Percentiles rank a stretch among this genome's conserved stretches.
phyloP scores from a whole-genome alignment of 768 basidiomycete genomes.

The Neoboletus brunneissimus region DNA sequence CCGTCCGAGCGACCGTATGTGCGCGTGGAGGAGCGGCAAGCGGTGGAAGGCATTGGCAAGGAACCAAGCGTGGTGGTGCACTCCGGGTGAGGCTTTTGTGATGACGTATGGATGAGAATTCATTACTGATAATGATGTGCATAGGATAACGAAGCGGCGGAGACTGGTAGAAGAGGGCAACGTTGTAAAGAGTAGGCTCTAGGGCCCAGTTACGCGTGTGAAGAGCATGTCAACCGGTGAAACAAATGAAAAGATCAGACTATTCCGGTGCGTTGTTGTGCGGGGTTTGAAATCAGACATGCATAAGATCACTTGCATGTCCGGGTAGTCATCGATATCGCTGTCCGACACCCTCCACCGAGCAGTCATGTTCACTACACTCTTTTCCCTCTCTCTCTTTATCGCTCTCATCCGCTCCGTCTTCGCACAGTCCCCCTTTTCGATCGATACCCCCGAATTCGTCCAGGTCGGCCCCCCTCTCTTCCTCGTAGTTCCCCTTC shows the following conservation, averaged over 20 bases:
- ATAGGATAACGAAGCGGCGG: slow-evolving; percentile 33
- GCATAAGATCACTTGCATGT: slow-evolving; percentile 3
- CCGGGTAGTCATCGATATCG: not conserved
- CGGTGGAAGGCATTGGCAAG: slow-evolving; percentile 52
- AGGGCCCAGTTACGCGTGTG: not conserved
- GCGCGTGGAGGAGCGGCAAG: slow-evolving; percentile 53
- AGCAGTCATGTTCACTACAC: slow-evolving; percentile 68
- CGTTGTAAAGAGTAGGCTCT: slow-evolving; percentile 29
- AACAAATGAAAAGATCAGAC: not conserved
- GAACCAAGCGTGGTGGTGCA: slow-evolving; percentile 65
- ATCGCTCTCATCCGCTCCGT: slow-evolving; percentile 49
- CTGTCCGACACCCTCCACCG: not conserved
- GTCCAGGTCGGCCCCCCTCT: slow-evolving; percentile 45
- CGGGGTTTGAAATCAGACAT: slow-evolving; percentile 22
- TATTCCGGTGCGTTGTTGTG: slow-evolving; percentile 1
- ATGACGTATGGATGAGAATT: not conserved
- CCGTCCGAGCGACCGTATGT: slow-evolving; percentile 72
- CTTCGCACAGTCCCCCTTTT: slow-evolving; percentile 46
- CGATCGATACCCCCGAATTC: slow-evolving; percentile 49
- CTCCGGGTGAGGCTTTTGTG: slow-evolving; percentile 60
- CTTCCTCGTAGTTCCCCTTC: not conserved
- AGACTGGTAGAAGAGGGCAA: slow-evolving; percentile 27
- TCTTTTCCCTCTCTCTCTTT: slow-evolving; percentile 74
- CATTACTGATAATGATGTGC: slow-evolving; percentile 3
- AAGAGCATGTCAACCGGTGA: not conserved